These are phyloP conservation scores for Blastobotrys peoriensis DNA, from an alignment of 805 yeast genomes.

Conservation along the genomic window DNA sequence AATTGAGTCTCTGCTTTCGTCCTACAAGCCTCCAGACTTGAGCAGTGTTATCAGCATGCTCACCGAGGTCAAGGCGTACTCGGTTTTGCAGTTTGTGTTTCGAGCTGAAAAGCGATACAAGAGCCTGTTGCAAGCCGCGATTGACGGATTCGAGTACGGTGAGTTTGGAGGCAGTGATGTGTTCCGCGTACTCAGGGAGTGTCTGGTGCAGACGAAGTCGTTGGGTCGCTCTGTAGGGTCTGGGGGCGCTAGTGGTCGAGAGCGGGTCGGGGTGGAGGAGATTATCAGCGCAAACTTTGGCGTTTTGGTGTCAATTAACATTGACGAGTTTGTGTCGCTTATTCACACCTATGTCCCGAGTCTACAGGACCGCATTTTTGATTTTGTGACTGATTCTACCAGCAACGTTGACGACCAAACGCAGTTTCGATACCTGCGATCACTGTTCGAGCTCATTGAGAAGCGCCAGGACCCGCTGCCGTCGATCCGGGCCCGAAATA, in stretches of 20 bases:
- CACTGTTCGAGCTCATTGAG: conserved; percentile 13
- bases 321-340: conserved; percentile 33
- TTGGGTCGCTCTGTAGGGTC: neutral
- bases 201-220: conserved; percentile 9
- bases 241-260: conserved; percentile 2
- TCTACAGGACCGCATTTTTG: conserved; percentile 36
- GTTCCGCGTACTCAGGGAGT: conserved; percentile 17
- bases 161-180: conserved; percentile 6
- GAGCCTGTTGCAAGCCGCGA: conserved; percentile 52
- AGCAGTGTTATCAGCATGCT: conserved; percentile 45
- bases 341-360: conserved; percentile 35
- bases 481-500: conserved; percentile 12
- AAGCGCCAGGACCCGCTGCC: conserved; percentile 11
- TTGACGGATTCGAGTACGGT: conserved; percentile 19
- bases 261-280: conserved; percentile 22
- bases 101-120: conserved; percentile 46
- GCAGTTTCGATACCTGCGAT: conserved; percentile 21
- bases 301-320: conserved; percentile 26
- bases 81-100: conserved; percentile 55
- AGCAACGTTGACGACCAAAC: conserved; percentile 24
- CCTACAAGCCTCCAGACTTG: conserved; percentile 54
- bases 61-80: conserved; percentile 48
- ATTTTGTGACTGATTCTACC: neutral
- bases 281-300: conserved; percentile 29
- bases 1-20: conserved; percentile 61